Conservation (phyloP, 352 stramenopile genomes). For the Pythium monospermum region DNA sequence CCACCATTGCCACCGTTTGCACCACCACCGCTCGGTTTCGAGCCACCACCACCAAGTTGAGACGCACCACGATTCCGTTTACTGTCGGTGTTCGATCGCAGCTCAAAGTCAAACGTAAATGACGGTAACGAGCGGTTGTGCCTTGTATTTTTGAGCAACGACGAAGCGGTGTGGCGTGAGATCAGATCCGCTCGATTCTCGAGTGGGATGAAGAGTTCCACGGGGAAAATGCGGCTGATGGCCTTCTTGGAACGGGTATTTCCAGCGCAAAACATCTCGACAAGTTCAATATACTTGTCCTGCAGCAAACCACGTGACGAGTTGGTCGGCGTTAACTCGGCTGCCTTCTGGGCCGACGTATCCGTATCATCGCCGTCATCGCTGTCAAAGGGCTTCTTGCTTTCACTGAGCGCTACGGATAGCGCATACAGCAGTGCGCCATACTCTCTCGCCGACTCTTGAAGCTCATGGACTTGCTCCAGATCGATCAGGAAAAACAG, state of each 20-base stretch:
- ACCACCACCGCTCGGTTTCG: background rate
- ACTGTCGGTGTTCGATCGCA: conserved; percentile 34
- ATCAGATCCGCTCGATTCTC: conserved; percentile 50
- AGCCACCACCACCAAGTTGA: background rate
- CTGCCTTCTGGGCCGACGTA: conserved; percentile 11
- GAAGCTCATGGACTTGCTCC: conserved; percentile 70
- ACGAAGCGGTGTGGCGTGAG: conserved; percentile 51
- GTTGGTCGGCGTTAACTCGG: conserved; percentile 37
- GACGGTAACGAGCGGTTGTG: conserved; percentile 49
- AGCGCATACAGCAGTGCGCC: conserved; percentile 71
- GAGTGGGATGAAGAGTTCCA: conserved; percentile 71
- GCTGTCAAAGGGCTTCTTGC: conserved; percentile 12
- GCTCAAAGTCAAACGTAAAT: conserved; percentile 68
- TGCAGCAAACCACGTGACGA: conserved; percentile 23
- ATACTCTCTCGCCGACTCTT: conserved; percentile 75
- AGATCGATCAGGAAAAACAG: conserved; percentile 69
- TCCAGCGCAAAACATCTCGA: conserved; percentile 79
- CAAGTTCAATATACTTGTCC: conserved; percentile 58
- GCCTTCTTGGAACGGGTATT: conserved; percentile 74
- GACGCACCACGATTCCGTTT: conserved; percentile 33
- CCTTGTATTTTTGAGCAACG: conserved; percentile 31
- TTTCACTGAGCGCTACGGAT: conserved; percentile 34
- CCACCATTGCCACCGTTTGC: background rate
- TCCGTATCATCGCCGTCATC: background rate
- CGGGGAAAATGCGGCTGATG: conserved; percentile 75